Percentiles rank a stretch among this genome's conserved stretches.
Conservation (phyloP, 768 basidiomycete species). For the Trametes maxima region DNA sequence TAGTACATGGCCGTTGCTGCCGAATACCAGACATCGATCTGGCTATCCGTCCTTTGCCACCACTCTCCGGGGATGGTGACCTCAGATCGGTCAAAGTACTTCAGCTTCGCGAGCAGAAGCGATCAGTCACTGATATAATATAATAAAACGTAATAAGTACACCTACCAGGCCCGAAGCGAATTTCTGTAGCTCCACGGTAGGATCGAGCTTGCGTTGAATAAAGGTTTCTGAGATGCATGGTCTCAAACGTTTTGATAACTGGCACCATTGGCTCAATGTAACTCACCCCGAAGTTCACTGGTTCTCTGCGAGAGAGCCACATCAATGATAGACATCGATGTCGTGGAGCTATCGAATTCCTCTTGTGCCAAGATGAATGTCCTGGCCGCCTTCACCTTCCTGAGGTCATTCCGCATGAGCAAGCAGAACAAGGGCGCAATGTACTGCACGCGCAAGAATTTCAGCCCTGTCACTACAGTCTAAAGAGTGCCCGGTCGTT, state of each 20-base stretch:
- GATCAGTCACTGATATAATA: not conserved
- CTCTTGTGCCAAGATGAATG: not conserved
- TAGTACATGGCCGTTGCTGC: too few relatives aligned
- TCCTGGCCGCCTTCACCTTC: not conserved
- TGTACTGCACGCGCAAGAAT: not conserved
- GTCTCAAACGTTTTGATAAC: not conserved
- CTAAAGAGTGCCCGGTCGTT: not conserved
- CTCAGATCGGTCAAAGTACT: not conserved
- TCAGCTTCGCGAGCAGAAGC: not conserved
- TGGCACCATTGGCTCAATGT: not conserved
- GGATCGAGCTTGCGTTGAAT: slow-evolving; percentile 1
- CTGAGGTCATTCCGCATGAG: slow-evolving; percentile 4
- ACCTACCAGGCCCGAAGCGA: not conserved
- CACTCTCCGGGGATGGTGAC: not conserved
- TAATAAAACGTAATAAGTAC: not conserved
- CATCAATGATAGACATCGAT: not conserved
- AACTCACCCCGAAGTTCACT: not conserved
- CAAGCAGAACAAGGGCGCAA: not conserved
- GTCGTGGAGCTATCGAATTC: not conserved
- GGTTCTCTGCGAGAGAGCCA: not conserved
- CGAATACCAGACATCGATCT: too few relatives aligned
- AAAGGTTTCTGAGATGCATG: not conserved
- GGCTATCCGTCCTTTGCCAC: not conserved
- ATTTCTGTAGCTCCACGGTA: not conserved
- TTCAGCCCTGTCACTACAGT: not conserved